Percentiles rank a stretch among this genome's conserved stretches.
phyloP scores from a whole-genome alignment of 805 yeast genomes.

The Saturnispora hagleri region DNA sequence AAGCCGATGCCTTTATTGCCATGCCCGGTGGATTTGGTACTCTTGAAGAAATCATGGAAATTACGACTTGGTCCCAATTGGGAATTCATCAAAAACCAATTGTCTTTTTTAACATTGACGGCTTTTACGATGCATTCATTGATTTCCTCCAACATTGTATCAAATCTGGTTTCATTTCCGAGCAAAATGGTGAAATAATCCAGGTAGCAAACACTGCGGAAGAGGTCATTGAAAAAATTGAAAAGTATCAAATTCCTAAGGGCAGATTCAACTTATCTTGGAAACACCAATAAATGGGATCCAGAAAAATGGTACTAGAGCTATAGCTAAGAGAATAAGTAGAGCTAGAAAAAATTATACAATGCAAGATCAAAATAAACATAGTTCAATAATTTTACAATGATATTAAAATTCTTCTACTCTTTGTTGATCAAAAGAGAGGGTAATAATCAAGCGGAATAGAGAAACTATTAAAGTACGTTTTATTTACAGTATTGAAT shows the following conservation, averaged over 20 bases:
- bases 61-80: slow-evolving; percentile 83
- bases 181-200: slow-evolving; percentile 56
- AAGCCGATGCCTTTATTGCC: slow-evolving; percentile 71
- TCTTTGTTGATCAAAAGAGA: background rate
- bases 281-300: slow-evolving; percentile 30
- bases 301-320: background rate
- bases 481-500: background rate
- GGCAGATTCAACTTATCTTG: slow-evolving; percentile 71
- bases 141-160: slow-evolving; percentile 53
- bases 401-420: background rate
- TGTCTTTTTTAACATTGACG: slow-evolving; percentile 67
- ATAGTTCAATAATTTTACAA: no score
- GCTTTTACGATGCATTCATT: slow-evolving; percentile 67
- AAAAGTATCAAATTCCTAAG: slow-evolving; percentile 53
- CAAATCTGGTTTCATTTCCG: slow-evolving; percentile 56
- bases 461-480: no score
- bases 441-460: background rate
- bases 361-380: background rate
- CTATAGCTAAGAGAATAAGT: background rate
- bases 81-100: slow-evolving; percentile 81
- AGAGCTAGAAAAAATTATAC: background rate
- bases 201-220: slow-evolving; percentile 59
- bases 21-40: slow-evolving; percentile 93
- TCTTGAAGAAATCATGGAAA: slow-evolving; percentile 81
- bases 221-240: slow-evolving; percentile 56